Evolutionary conservation across 2,329 filamentous ascomycete genomes (phyloP), one percentile per base, ranked within the genome.

Genomic region (Phialocephala sp.): DNA sequence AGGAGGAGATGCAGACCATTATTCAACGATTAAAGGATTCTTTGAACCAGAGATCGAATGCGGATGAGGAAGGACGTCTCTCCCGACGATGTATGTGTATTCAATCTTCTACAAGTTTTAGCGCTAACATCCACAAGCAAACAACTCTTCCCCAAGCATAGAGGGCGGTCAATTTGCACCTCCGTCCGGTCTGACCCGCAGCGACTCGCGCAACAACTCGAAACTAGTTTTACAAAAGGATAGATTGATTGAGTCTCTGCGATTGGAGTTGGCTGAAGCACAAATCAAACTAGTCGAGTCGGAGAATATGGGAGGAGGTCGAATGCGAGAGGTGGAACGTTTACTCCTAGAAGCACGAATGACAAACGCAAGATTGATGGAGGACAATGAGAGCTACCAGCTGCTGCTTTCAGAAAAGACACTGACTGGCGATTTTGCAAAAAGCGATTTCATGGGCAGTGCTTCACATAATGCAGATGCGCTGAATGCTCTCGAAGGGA

Each of bases 381-480:
- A 99, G 80, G 95, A 99, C 79, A 98, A 98, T 75, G 95, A 99
- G 80, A 97, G 93, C 80, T 99, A 97, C 79, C 94, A 98, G 79
- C 86, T 98, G 43, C 87, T 99, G 20, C 87, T 99, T 27, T 93
- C 93, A 75, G 94, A 98, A 79, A 94, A 93, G 83, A 98, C 95
- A 1, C 85, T 99, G 65, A 97, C 96, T 76, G 95, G 95, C 36
- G 94, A 98, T 76, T 94, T 97, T 76, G 86, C 87, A 74, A 93
- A 91, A 76, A 91, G 86, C 72, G 91, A 94, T 74, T 93, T 97
- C 57, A 72, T 77, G 88, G 92, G 81, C 90, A 86, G 81, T 59
- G 81, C 83, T 43, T 85, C 79, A 12, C 74, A 85, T 24, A 89
- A 90, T 76, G 85, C 88, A 68, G 87, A 90, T 69, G 86, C 88